These are phyloP conservation scores for Pseudonitzschia multiseries DNA, from an alignment of 108 stramenopile genomes.

Conservation along the genomic window DNA sequence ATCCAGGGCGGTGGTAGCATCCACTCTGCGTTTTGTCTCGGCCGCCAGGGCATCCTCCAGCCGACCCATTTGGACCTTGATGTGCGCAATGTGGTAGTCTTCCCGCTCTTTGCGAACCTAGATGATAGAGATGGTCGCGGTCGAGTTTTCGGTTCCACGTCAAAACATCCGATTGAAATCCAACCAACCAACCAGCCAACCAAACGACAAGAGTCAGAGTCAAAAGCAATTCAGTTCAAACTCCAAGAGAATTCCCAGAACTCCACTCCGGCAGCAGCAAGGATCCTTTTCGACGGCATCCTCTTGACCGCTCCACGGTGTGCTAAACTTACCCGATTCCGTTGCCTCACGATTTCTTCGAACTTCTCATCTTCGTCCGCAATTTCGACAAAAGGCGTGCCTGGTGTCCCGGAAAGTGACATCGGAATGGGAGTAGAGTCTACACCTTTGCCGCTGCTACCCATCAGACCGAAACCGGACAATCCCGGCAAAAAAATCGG, in stretches of 20 bases:
- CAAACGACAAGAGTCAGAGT: too few relatives aligned
- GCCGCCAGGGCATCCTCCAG: conserved; percentile 70
- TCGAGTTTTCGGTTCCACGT: too few relatives aligned
- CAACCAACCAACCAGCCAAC: too few relatives aligned
- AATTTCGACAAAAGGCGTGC: not conserved
- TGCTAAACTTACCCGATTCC: conserved; percentile 50
- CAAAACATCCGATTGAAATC: too few relatives aligned
- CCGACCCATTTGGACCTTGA: conserved; percentile 66
- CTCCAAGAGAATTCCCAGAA: too few relatives aligned
- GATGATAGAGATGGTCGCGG: not conserved
- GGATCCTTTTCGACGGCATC: not conserved
- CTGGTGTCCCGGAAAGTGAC: not conserved
- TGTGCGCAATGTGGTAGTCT: conserved; percentile 75
- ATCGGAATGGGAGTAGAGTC: not conserved
- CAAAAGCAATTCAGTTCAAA: too few relatives aligned
- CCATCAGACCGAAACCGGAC: not conserved
- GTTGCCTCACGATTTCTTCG: conserved; percentile 71
- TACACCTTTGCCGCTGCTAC: not conserved
- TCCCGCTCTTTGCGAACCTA: conserved; percentile 74
- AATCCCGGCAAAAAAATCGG: not conserved
- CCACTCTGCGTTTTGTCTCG: conserved; percentile 80
- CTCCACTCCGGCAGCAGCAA: not conserved
- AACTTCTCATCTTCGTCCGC: conserved; percentile 29
- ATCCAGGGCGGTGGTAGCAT: conserved; percentile 67
- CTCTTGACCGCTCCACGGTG: too few relatives aligned